These are phyloP conservation scores for Euphrasia arctica DNA, from an alignment of 305 asterid species.

Conservation along the genomic window DNA sequence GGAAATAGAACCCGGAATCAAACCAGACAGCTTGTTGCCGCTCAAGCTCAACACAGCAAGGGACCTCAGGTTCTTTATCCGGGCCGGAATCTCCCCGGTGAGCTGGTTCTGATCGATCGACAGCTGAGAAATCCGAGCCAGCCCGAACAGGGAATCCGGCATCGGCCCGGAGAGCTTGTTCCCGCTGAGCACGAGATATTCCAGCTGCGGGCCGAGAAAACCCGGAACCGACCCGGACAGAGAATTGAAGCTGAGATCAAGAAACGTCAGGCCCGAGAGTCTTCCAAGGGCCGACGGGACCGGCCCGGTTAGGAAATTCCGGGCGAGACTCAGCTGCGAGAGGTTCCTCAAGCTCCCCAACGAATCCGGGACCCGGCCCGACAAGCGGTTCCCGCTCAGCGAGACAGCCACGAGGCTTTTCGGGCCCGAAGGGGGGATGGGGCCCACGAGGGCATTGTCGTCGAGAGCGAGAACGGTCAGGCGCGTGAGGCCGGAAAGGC, in stretches of 20 bases:
- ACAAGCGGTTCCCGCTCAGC: conserved; percentile 55
- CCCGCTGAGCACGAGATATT: conserved; percentile 59
- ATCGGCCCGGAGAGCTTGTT: conserved; percentile 66
- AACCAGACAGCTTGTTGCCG: conserved; percentile 65
- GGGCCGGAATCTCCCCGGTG: conserved; percentile 58
- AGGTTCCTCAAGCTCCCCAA: conserved; percentile 57
- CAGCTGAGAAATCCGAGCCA: conserved; percentile 54
- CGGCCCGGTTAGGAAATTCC: conserved; percentile 51
- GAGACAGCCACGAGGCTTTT: conserved; percentile 54
- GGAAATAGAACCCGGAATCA: conserved; percentile 70
- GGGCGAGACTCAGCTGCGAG: conserved; percentile 47
- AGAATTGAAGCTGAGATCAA: conserved; percentile 70
- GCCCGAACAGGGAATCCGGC: conserved; percentile 48
- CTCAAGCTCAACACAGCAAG: conserved; percentile 59
- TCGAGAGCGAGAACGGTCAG: conserved; percentile 77
- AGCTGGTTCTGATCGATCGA: conserved; percentile 74
- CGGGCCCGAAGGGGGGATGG: conserved; percentile 56
- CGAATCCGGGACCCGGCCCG: conserved; percentile 59
- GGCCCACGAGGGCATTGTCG: conserved; percentile 65
- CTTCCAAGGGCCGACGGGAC: conserved; percentile 44
- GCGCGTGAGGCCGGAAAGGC: conserved; percentile 52
- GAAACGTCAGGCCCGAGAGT: conserved; percentile 41
- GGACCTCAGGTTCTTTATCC: conserved; percentile 61
- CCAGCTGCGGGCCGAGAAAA: conserved; percentile 52
- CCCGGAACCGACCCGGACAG: conserved; percentile 66